phyloP scores from a whole-genome alignment of 2,329 filamentous ascomycete genomes.

The Hypoxylon sp. region DNA sequence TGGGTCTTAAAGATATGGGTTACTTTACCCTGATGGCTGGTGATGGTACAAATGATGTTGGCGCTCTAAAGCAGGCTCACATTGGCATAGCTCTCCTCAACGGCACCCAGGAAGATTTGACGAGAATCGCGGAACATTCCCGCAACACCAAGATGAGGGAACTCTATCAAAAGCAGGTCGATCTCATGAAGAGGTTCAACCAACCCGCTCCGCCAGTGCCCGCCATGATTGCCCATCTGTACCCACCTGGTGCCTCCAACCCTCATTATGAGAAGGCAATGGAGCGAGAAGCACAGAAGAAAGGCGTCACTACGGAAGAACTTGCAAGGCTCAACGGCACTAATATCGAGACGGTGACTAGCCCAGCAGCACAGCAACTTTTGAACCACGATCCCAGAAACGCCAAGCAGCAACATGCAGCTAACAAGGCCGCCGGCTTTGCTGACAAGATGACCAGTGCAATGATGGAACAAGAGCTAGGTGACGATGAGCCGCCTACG shows the following conservation, averaged over 20 bases:
- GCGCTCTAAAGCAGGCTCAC: conserved; percentile 96
- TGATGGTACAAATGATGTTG: conserved; percentile 98
- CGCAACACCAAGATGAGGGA: conserved; percentile 98
- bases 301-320: conserved; percentile 71
- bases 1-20: conserved; percentile 93
- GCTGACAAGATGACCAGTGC: conserved; percentile 85
- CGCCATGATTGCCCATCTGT: conserved; percentile 90
- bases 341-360: conserved; percentile 71
- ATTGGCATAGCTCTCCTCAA: conserved; percentile 96
- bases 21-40: conserved; percentile 99
- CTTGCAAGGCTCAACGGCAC: conserved; percentile 63
- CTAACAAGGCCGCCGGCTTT: conserved; percentile 77
- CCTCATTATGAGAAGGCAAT: conserved; percentile 95
- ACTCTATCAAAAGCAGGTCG: conserved; percentile 94
- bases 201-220: conserved; percentile 92
- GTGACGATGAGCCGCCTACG: conserved; percentile 89
- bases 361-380: conserved; percentile 69
- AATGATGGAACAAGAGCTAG: conserved; percentile 91
- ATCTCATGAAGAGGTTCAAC: conserved; percentile 94
- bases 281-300: conserved; percentile 82
- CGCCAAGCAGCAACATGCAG: conserved; percentile 70
- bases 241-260: conserved; percentile 88
- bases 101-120: conserved; percentile 89
- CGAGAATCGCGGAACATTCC: conserved; percentile 90
- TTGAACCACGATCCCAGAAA: conserved; percentile 63